Conservation (phyloP, 1,284 basidiomycete species). For the Xerocomus nothofagi region DNA sequence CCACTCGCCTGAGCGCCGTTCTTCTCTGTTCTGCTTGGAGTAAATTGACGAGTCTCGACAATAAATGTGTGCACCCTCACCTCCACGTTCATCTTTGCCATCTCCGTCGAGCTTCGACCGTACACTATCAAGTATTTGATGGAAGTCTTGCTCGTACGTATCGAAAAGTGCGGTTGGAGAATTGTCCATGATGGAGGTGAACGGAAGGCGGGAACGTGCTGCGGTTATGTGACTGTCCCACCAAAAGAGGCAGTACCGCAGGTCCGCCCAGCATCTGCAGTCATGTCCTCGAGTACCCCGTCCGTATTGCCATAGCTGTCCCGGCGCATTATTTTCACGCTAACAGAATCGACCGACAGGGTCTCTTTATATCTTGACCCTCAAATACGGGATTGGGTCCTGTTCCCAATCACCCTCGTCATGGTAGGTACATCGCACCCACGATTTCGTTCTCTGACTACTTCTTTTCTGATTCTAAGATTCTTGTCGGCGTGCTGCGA, state of each 20-base stretch:
- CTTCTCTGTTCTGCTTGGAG: constrained; percentile 73
- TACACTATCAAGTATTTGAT: constrained; percentile 69
- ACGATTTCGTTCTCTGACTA: neutral
- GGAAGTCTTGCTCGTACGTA: constrained; percentile 80
- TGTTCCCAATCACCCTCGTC: constrained; percentile 96
- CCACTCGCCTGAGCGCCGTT: constrained; percentile 79
- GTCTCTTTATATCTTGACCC: constrained; percentile 87
- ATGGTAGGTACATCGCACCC: constrained; percentile 65
- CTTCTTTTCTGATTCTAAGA: constrained; percentile 45
- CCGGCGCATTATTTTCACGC: constrained; percentile 3
- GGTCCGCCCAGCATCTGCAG: constrained; percentile 4
- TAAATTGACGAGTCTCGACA: neutral
- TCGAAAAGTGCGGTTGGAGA: constrained; percentile 80
- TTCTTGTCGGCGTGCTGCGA: constrained; percentile 90
- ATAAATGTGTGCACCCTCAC: constrained; percentile 38
- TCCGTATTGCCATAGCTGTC: constrained; percentile 29
- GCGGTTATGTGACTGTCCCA: constrained; percentile 16
- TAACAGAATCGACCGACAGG: constrained; percentile 39
- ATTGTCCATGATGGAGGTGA: constrained; percentile 58
- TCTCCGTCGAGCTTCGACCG: constrained; percentile 67
- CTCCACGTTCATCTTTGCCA: constrained; percentile 54
- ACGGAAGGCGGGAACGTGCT: constrained; percentile 9
- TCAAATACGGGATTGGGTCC: constrained; percentile 91
- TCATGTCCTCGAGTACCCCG: constrained; percentile 45
- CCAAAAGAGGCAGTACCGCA: constrained; percentile 33